A percentile compares a stretch with the other conserved stretches of the same genome.
Evolutionary conservation across 2,329 filamentous ascomycete genomes (phyloP).

Genomic region (Macrophomina pseudophaseolina): DNA sequence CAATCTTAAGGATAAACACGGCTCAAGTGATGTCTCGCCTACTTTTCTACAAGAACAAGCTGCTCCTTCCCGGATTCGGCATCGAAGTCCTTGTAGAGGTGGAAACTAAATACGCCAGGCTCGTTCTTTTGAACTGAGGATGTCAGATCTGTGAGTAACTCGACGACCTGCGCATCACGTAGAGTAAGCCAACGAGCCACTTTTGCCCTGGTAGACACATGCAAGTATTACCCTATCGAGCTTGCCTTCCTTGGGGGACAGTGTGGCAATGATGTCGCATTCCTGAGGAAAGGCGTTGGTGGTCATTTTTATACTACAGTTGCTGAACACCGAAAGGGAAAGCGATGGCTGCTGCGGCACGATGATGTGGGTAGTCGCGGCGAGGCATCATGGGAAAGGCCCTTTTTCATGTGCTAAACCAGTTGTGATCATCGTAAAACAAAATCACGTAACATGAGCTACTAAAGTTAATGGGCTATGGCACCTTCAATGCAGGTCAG

Average conservation of each 20-base stretch:
- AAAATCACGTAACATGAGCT: too few species aligned
- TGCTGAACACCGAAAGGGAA: too few species aligned
- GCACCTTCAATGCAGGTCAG: too few species aligned
- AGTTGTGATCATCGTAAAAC: too few species aligned
- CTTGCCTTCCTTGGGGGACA: conserved; percentile 20
- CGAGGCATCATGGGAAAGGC: too few species aligned
- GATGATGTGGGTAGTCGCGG: too few species aligned
- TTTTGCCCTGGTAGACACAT: too few species aligned
- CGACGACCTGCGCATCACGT: conserved; percentile 10
- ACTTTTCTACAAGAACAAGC: conserved; percentile 23
- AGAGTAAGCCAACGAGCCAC: too few species aligned
- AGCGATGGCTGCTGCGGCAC: too few species aligned
- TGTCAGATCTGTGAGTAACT: conserved; percentile 16
- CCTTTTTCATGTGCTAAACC: too few species aligned
- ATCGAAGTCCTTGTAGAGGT: conserved; percentile 25
- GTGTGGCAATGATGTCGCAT: conserved; percentile 7
- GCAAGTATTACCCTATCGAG: conserved; percentile 6
- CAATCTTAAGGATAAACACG: too few species aligned
- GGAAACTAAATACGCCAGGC: conserved; percentile 22
- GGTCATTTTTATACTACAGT: background rate
- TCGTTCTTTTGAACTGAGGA: conserved; percentile 12
- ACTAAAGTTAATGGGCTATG: too few species aligned
- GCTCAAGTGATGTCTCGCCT: background rate
- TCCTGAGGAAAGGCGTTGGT: background rate
- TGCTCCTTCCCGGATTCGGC: conserved; percentile 17